A percentile compares a stretch with the other conserved stretches of the same genome.
Conservation (phyloP, 1,139 yeast genomes). For the Yamadazyma mexicana region DNA sequence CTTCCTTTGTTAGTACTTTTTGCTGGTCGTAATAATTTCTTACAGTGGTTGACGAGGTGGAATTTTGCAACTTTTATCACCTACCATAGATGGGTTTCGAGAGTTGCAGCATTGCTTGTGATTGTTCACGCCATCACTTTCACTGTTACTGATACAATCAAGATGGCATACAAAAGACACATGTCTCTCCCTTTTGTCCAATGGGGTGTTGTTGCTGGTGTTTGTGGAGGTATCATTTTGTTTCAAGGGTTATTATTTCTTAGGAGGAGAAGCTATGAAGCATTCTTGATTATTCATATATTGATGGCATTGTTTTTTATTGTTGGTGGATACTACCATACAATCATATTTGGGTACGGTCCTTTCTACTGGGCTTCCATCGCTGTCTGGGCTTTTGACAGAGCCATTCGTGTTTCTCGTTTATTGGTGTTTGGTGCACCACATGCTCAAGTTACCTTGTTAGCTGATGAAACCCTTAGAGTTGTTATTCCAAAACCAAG, state of each 20-base stretch:
- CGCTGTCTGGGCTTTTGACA: conserved; percentile 44
- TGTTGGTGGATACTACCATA: conserved; percentile 39
- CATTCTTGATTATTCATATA: conserved; percentile 39
- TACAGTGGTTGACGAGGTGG: conserved; percentile 34
- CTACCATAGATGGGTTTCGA: conserved; percentile 33
- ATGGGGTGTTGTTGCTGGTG: conserved; percentile 50
- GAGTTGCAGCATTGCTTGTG: conserved; percentile 23
- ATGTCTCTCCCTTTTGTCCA: conserved; percentile 31
- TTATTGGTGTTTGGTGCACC: conserved; percentile 36
- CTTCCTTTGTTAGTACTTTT: conserved; percentile 29
- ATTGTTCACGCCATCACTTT: conserved; percentile 26
- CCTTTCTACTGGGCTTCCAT: conserved; percentile 35
- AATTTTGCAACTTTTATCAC: conserved; percentile 29
- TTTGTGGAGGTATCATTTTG: conserved; percentile 32
- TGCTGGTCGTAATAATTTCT: conserved; percentile 34
- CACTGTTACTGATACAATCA: conserved; percentile 15
- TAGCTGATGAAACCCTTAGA: conserved; percentile 39
- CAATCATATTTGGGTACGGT: conserved; percentile 33
- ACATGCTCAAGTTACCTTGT: conserved; percentile 30
- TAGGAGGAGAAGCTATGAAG: conserved; percentile 41
- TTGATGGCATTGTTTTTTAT: conserved; percentile 36
- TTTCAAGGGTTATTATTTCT: conserved; percentile 36
- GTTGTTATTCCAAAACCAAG: conserved; percentile 38
- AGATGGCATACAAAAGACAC: conserved; percentile 23
- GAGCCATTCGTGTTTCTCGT: conserved; percentile 32